Percentiles rank a stretch among this genome's conserved stretches.
These are phyloP conservation scores for Backusella liffmaniae DNA, from an alignment of 192 early-diverging fungal genomes.

Conservation along the genomic window DNA sequence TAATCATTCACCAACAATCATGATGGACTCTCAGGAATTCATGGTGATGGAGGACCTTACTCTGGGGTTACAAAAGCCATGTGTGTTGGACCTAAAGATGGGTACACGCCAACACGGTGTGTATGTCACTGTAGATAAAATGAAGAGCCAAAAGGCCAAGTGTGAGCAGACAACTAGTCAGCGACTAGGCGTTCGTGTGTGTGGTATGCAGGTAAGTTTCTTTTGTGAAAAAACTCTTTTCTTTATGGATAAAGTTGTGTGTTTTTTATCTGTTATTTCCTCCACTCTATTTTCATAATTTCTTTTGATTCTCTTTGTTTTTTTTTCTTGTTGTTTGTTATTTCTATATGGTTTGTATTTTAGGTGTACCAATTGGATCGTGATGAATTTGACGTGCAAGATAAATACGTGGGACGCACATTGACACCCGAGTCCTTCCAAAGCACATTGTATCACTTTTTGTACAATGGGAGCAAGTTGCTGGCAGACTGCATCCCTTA, in stretches of 20 bases:
- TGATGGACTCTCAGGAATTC: constrained; percentile 58
- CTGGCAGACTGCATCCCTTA: constrained; percentile 75
- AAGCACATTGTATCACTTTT: constrained; percentile 72
- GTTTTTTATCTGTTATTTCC: background rate
- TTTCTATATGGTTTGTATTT: background rate
- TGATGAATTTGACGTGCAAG: constrained; percentile 36
- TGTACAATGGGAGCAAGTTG: constrained; percentile 84
- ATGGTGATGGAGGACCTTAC: constrained; percentile 94
- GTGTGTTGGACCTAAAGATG: constrained; percentile 98
- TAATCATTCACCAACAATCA: background rate
- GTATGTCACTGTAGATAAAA: constrained; percentile 78
- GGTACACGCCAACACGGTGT: constrained; percentile 96
- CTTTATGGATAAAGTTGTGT: background rate
- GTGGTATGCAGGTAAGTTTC: constrained; percentile 87
- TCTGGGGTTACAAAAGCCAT: constrained; percentile 80
- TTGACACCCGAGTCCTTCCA: constrained; percentile 80
- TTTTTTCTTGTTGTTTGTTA: no score
- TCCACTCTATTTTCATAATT: constrained; percentile 5
- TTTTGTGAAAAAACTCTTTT: background rate
- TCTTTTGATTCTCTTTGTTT: background rate
- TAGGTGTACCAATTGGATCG: background rate
- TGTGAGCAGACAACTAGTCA: constrained; percentile 91
- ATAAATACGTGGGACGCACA: constrained; percentile 93
- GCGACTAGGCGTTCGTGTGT: constrained; percentile 88
- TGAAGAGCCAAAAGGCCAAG: constrained; percentile 84